Base-by-base conservation (phyloP, 2,329 filamentous ascomycete species). In the Berkeleyomyces rouxiae region DNA sequence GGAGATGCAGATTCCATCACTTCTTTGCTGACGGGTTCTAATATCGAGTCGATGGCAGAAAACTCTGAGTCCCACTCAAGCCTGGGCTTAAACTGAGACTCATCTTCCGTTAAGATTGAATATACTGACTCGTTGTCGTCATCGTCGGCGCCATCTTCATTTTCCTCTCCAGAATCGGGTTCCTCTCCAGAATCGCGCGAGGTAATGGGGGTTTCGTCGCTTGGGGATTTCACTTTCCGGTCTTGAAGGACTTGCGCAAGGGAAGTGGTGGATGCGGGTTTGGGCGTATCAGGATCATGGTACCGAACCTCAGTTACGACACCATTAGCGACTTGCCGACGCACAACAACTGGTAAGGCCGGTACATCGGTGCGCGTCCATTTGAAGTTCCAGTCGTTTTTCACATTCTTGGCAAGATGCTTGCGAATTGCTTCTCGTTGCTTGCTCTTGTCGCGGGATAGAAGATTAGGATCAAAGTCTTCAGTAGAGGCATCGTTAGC, bases 361-460 rank as follows among this genome's bases (percentile, higher is more conserved):
- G 63, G 63, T 33, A 65, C 63, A 62, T 65, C 63, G 13, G 63
- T 65, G n/a, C 72, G 74, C 1, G 80, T 79, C 82, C 82, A 85
- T 42, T 73, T 67, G 68, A 83, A 86, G 0, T 74, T 72, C 83
- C 83, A 86, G 68, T 85, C 82, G 65, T 76, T 77, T 65, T 77
- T 78, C 47, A 86, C 73, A 66, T 78, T 81, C 31, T 77, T 75
- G 2, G 74, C 71, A 1, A 86, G 72, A 67, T 79, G 80, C 59
- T 74, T 78, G 68, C 75, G 80, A 43, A 86, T 78, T 10, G 83
- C 83, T 47, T 83, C 80, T 69, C 85, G 85, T 67, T 84, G 81
- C 72, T 79, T 83, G 36, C 71, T 66, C 70, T 84, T 85, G 69
- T 86, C 83, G 68, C 76, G 79, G 70, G 80, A 84, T 59, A 83